Evolutionary conservation across 768 basidiomycete genomes (phyloP).

Genomic region (Lactifluus volemus): DNA sequence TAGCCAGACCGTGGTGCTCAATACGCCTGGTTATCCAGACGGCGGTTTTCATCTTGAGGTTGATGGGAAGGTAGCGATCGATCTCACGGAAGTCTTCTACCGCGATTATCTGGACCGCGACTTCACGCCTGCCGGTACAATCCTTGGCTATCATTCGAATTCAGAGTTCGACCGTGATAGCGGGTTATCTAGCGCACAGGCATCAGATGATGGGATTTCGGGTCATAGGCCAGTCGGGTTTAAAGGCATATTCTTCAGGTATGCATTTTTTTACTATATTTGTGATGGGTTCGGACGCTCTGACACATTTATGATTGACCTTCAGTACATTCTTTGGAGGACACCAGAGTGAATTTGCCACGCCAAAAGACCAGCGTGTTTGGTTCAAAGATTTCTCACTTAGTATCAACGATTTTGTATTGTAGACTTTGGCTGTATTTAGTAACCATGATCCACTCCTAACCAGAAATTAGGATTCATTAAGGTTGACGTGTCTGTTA

Average conservation of each 20-base stretch:
- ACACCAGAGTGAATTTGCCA: constrained; percentile 54
- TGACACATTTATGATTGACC: neutral
- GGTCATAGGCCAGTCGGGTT: constrained; percentile 28
- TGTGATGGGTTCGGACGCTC: no score
- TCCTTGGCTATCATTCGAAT: constrained; percentile 1
- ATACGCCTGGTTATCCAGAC: constrained; percentile 64
- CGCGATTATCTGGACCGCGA: constrained; percentile 26
- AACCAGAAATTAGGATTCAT: neutral
- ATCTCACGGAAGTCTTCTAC: constrained; percentile 53
- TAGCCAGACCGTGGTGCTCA: constrained; percentile 59
- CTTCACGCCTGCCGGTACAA: constrained; percentile 19
- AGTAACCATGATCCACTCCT: neutral
- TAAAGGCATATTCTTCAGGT: constrained; percentile 69
- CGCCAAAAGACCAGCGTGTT: constrained; percentile 63
- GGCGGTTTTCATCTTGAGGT: constrained; percentile 58
- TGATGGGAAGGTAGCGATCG: constrained; percentile 47
- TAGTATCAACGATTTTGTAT: constrained; percentile 16
- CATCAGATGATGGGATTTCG: neutral
- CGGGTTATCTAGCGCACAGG: neutral
- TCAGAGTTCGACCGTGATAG: neutral
- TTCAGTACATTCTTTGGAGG: constrained; percentile 72
- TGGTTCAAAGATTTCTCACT: constrained; percentile 71
- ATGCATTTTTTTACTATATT: neutral
- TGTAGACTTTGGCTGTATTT: no score
- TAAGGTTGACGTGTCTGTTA: neutral